Conservation (phyloP, 225 moss, liverwort and hornwort genomes). For the Pleurozium schreberi region DNA sequence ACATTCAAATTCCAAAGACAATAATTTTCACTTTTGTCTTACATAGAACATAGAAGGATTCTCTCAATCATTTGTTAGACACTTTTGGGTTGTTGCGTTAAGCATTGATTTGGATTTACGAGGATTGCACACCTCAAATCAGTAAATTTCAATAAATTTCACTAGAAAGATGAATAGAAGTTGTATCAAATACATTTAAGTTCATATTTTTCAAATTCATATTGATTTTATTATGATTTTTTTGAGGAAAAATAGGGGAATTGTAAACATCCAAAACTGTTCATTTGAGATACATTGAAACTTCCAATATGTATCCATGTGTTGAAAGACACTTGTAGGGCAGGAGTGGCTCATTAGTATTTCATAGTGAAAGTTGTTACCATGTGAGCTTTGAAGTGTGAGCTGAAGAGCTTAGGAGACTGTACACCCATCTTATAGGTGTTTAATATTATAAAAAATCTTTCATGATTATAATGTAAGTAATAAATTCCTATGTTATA, state of each 20-base stretch:
- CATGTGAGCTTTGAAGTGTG: too few relatives aligned
- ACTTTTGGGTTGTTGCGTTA: background rate
- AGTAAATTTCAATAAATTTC: background rate
- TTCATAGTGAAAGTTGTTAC: background rate
- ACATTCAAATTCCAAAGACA: accelerated
- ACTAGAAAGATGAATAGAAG: background rate
- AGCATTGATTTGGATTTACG: accelerated
- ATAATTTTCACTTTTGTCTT: background rate
- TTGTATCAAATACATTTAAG: background rate
- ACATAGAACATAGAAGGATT: background rate
- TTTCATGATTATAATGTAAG: too few relatives aligned
- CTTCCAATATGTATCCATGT: background rate
- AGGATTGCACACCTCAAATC: background rate
- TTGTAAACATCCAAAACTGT: background rate
- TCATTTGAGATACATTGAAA: background rate
- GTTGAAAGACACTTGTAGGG: too few relatives aligned
- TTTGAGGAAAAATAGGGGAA: too few relatives aligned
- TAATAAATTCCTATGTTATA: too few relatives aligned
- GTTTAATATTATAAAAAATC: too few relatives aligned
- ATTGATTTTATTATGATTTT: background rate
- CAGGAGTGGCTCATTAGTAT: accelerated
- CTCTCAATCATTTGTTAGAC: accelerated
- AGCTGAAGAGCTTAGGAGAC: too few relatives aligned
- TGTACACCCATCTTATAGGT: too few relatives aligned
- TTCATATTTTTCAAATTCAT: background rate